Base-by-base conservation (phyloP, 768 basidiomycete genomes). In the Rubroboletus pulcherrimus region DNA sequence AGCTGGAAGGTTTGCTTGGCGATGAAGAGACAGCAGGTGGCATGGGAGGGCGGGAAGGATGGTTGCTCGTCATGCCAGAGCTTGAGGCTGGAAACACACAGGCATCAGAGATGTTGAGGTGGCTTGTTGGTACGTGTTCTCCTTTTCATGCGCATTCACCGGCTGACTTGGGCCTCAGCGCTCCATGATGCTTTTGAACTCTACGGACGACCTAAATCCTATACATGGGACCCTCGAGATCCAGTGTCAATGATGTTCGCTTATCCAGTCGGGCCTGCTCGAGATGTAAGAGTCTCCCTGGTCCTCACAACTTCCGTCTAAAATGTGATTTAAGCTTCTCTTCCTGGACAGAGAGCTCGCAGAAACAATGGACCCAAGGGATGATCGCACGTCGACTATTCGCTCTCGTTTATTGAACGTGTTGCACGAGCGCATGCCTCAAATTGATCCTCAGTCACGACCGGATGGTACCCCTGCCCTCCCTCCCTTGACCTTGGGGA, bases 61-160 rank as follows among this genome's bases (percentile, higher is more conserved):
- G 91, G 90, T 67, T 92, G 11, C 75, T 98, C 63, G 72, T 97
- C 51, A 95, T 98, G 91, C 95, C 95, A 24, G 93, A 95, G 65
- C 73, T 84, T 14, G 86, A 90, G 59, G 76, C 74, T 21, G 79
- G 81, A 30, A 75, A 79, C 31, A 80, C 78, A 14, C 84, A 84
- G 44, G 80, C 89, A 14, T 80, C 79, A 7, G 93, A 96, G 71
- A 93, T 95, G 89, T 76, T 95, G 57, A 89, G 86, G 66, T 96
- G 93, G 93, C 75, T 94, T 43, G 82, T 91, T 58, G 91, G 91
- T 93, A 55, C 67, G 85, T 77, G 30, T 45, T 30, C 12, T 44
- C 14, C 8, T 12, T 48, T 21, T 17, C 33, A 15, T 49, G 19
- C 31, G 12, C 44, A 10, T 11, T 46, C 38, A 12, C 45, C 26